phyloP scores from a whole-genome alignment of 2,329 filamentous ascomycete genomes.

The Pseudopithomyces chartarum region DNA sequence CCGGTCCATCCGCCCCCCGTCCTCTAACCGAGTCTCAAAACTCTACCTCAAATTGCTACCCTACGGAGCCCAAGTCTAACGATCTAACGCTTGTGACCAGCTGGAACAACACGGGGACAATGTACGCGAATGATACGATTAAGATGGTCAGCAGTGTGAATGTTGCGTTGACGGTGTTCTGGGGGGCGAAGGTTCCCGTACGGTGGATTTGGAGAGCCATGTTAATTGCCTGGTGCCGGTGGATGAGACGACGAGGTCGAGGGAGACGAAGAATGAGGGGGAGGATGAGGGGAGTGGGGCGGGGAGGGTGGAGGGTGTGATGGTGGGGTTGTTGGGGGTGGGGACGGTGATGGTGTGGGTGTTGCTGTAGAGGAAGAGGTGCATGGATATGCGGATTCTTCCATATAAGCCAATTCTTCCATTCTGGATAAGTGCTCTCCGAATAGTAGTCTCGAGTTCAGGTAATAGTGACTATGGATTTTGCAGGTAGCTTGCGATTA shows the following conservation, averaged over 20 bases:
- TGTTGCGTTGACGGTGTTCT: conserved; percentile 3
- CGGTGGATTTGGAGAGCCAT: background rate
- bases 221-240: background rate
- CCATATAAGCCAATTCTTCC: no score
- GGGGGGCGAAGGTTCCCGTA: background rate
- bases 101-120: conserved; percentile 1
- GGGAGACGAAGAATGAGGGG: background rate
- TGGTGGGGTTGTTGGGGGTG: background rate
- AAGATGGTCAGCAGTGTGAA: background rate
- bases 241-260: background rate
- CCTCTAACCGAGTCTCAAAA: background rate
- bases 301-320: background rate
- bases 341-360: background rate
- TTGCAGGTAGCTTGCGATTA: no score
- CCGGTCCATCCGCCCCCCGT: background rate
- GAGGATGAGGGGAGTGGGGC: background rate
- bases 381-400: no score
- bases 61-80: background rate
- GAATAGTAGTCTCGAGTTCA: no score
- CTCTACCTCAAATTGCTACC: background rate
- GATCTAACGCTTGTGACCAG: background rate
- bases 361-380: background rate
- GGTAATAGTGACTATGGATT: no score
- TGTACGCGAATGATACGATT: background rate
- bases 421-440: no score